phyloP scores from a whole-genome alignment of 345 rosid genomes.

The Triadica sebifera region DNA sequence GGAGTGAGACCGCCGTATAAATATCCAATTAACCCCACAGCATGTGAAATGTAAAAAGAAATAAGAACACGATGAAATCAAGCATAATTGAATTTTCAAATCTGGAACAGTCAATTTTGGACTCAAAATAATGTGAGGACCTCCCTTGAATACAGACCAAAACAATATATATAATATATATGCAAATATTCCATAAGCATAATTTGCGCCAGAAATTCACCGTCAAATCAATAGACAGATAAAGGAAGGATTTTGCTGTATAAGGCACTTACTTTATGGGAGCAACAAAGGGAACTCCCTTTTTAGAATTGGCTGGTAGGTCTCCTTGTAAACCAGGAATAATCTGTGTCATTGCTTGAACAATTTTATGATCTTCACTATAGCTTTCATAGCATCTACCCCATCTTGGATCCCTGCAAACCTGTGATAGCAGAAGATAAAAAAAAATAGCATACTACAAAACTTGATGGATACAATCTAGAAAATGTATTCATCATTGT shows the following conservation, averaged over 20 bases:
- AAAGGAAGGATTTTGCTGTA: neutral
- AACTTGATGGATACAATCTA: neutral
- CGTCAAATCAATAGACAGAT: neutral
- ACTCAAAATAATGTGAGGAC: too few relatives aligned
- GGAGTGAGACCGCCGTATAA: neutral
- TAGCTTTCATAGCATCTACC: constrained; percentile 46
- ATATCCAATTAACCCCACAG: neutral
- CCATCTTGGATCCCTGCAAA: constrained; percentile 51
- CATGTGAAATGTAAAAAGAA: neutral
- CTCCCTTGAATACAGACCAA: too few relatives aligned
- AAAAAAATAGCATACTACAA: neutral
- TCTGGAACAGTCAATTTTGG: neutral
- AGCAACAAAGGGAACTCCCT: constrained; percentile 32
- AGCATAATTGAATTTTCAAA: neutral
- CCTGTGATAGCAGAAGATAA: constrained; percentile 17
- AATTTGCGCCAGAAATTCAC: neutral
- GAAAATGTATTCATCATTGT: neutral
- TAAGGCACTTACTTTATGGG: constrained; percentile 28
- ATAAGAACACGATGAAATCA: neutral
- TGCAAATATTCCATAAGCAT: neutral
- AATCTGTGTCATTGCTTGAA: constrained; percentile 28
- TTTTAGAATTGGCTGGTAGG: constrained; percentile 17
- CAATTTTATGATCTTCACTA: constrained; percentile 39
- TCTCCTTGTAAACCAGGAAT: constrained; percentile 43
- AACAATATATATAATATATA: too few relatives aligned